These are phyloP conservation scores for Backusella morwellensis DNA, from an alignment of 192 early-diverging fungal genomes.

Conservation along the genomic window DNA sequence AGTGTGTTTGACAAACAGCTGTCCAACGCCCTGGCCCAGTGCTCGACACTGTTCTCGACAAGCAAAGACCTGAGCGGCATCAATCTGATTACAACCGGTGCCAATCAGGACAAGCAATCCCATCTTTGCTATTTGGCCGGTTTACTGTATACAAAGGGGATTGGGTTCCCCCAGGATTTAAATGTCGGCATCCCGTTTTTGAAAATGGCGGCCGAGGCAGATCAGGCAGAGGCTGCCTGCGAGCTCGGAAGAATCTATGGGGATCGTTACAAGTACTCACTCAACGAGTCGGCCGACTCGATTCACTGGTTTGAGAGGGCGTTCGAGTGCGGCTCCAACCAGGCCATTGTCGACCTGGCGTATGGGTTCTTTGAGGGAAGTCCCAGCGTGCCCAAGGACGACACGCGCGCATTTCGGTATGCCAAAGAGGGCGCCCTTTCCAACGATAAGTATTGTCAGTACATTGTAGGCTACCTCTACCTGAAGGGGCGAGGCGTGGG, in stretches of 20 bases:
- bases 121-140: constrained; percentile 22
- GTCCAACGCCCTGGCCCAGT: constrained; percentile 6
- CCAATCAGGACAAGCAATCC: constrained; percentile 4
- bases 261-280: constrained; percentile 30
- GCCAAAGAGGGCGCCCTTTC: constrained; percentile 24
- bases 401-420: constrained; percentile 24
- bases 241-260: constrained; percentile 30
- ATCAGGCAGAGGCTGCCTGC: constrained; percentile 24
- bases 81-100: neutral
- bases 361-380: constrained; percentile 30
- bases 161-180: constrained; percentile 18
- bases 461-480: constrained; percentile 31
- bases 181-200: constrained; percentile 11
- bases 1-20: constrained; percentile 37
- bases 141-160: constrained; percentile 23
- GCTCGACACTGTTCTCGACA: neutral
- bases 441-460: constrained; percentile 33
- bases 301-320: constrained; percentile 30
- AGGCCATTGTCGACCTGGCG: constrained; percentile 29
- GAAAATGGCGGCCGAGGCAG: constrained; percentile 9
- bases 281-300: neutral
- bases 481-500: constrained; percentile 19
- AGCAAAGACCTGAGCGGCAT: neutral
- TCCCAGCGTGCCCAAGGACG: constrained; percentile 6
- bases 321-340: constrained; percentile 20